Base-by-base conservation (phyloP, 352 stramenopile genomes). In the Phytophthora pisi region DNA sequence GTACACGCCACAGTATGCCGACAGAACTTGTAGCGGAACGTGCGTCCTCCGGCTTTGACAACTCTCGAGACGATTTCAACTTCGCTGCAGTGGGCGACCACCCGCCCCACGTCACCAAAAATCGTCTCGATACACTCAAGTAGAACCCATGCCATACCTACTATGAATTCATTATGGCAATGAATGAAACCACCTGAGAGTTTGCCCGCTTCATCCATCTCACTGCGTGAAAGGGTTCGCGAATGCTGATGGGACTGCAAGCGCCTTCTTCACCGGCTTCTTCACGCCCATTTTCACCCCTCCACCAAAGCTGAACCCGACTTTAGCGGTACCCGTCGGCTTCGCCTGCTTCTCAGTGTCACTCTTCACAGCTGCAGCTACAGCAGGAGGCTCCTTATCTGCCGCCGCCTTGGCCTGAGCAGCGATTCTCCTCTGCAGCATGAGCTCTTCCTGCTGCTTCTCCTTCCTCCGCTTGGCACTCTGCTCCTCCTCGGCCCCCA, bases 361-460 rank as follows among this genome's bases (percentile, higher is more conserved):
- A 3, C 2, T n/a, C 20, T 38, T 52, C 7, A 26, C 16, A 47
- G 26, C 13, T 57, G 16, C 5, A 31, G 49, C 3, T 3, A 28
- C 10, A 40, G 34, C 2, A 40, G 2, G 1, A 40, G 9, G 34
- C 34, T 16, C 36, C 7, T 42, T 53, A 8, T 16, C 10, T 16
- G 57, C 24, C 8, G 30, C 24, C 8, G 30, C 63, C 38, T 70
- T 57, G 13, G 60, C 47, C 4, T 77, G 69, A 4, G 67, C 54
- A 42, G 70, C 57, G n/a, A 87, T 75, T 13, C 74, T 57, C 18
- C 71, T 70, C 62, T 85, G 78, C 9, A 87, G 43, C 53, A 78
- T 61, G 9, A 69, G 8, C 1, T 67, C 58, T 42, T 83, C 74
- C 43, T 80, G 58, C 28, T 77, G 61, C 47, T 78, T 70, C 46